Percentiles rank a stretch among this genome's conserved stretches.
These are phyloP conservation scores for Aureobasidium sp. DNA, from an alignment of 2,329 filamentous ascomycete species.

Conservation along the genomic window DNA sequence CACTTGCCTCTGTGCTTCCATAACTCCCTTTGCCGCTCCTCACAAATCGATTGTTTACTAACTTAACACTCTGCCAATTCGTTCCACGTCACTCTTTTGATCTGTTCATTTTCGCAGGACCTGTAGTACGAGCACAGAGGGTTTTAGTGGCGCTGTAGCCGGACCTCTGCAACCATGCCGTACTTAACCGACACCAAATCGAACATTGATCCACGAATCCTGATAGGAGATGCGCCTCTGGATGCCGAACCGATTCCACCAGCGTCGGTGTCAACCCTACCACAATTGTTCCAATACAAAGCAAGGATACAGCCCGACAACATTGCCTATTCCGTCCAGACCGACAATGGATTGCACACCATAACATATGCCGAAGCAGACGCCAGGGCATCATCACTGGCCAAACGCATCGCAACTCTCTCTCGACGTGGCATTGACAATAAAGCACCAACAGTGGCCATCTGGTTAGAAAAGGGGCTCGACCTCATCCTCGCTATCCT, in stretches of 20 bases:
- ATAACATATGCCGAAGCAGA: conserved; percentile 2
- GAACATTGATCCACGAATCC: neutral
- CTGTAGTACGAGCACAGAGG: neutral
- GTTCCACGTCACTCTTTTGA: neutral
- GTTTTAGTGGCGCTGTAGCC: neutral
- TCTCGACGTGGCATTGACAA: neutral
- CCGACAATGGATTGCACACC: neutral
- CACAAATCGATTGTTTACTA: neutral
- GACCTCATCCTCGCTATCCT: neutral
- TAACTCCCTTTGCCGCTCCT: neutral
- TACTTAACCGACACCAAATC: neutral
- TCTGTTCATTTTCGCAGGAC: neutral
- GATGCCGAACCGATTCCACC: neutral
- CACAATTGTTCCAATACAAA: neutral
- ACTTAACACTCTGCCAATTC: neutral
- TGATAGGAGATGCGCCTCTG: neutral
- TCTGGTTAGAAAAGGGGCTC: neutral
- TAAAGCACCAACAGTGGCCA: neutral
- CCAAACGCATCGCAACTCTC: neutral
- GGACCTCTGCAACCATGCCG: neutral
- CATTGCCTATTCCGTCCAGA: neutral
- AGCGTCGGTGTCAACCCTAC: neutral
- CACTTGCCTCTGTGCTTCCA: neutral
- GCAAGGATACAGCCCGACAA: neutral
- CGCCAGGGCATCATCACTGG: neutral